Evolutionary conservation across 805 yeast genomes (phyloP), one percentile per base, ranked within the genome.

Genomic region (Spencermartinsiella europaea): DNA sequence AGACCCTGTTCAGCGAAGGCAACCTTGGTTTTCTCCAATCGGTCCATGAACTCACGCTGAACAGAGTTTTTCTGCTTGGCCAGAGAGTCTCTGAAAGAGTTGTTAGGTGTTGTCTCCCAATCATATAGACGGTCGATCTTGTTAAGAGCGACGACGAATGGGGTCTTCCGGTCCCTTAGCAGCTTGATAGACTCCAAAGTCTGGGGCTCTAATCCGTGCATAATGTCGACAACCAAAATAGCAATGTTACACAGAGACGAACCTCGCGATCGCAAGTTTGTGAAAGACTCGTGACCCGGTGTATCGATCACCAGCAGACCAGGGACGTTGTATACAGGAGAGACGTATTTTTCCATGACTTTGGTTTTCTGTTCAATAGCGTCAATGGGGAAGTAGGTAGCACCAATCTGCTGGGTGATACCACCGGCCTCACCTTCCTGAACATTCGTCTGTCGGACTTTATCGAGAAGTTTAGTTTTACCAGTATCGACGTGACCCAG

Each of bases 391-490:
- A 93, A 93, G 68, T 93, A 93, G 19, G 99, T 93, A 47, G 99
- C 99, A 80, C 99, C 99, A 65, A 93, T 93, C 72, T 93, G 99
- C 77, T 93, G 99, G 55, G 99, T 93, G 67, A 93, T 93, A 75
- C 99, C 99, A 75, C 99, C 99, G 46, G 99, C 99, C 74, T 93
- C 99, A 64, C 99, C 99, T 67, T 97, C 99, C 74, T 93, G 99
- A 51, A 93, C 99, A 64, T 93, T 93, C 36, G 98, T 93, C 74
- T 91, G 97, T 74, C 99, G 91, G 58, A 93, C 83, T 70, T 93
- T 93, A 66, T 93, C 99, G 66, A 93, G 76, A 55, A 93, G 78
- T 67, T 93, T 93, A 56, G 99, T 93, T 71, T 93, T 93, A 82
- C 99, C 99, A 48, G 99, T 93, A 77, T 93, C 99, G 70, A 93